Percentiles rank a stretch among this genome's conserved stretches.
Conservation (phyloP, 2,329 filamentous ascomycete species). For the Neurospora crassa region DNA sequence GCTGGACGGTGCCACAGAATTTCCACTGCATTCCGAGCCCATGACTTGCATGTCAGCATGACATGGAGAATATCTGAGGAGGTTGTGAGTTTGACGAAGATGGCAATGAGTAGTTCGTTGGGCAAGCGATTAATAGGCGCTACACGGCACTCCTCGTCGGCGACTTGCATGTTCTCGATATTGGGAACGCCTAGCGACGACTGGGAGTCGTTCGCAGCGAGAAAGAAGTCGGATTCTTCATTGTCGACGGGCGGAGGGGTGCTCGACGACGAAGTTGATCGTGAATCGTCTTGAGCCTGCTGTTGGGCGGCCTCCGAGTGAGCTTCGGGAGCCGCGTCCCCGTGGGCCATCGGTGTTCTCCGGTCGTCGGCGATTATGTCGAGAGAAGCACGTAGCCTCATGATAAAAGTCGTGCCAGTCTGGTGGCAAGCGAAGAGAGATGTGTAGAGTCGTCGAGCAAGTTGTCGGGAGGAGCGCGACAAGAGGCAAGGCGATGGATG, state of each 20-base stretch:
- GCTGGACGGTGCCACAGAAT: conserved; percentile 90
- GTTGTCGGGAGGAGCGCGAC: neutral
- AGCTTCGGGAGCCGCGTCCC: conserved; percentile 11
- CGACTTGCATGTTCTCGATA: conserved; percentile 63
- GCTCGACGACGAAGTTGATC: conserved; percentile 60
- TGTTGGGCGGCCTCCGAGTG: conserved; percentile 22
- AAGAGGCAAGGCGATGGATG: neutral
- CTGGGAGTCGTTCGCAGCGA: conserved; percentile 80
- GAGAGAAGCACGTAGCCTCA: conserved; percentile 16
- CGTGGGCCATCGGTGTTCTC: neutral
- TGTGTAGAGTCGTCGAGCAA: neutral
- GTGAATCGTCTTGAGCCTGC: conserved; percentile 41
- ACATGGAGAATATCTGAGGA: conserved; percentile 73
- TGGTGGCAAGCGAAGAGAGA: neutral
- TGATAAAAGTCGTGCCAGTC: conserved; percentile 6
- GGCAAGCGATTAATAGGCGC: conserved; percentile 80
- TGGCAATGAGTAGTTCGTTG: conserved; percentile 86
- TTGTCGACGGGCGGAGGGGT: conserved; percentile 70
- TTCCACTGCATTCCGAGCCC: conserved; percentile 87
- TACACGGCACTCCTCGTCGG: conserved; percentile 51
- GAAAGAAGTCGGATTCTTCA: conserved; percentile 90
- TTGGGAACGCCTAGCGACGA: conserved; percentile 80
- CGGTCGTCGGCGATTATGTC: conserved; percentile 14
- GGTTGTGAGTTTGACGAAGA: conserved; percentile 75
- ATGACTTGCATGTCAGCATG: conserved; percentile 89